Base-by-base conservation (phyloP, 129 eudicot genomes). In the Logfia minima region DNA sequence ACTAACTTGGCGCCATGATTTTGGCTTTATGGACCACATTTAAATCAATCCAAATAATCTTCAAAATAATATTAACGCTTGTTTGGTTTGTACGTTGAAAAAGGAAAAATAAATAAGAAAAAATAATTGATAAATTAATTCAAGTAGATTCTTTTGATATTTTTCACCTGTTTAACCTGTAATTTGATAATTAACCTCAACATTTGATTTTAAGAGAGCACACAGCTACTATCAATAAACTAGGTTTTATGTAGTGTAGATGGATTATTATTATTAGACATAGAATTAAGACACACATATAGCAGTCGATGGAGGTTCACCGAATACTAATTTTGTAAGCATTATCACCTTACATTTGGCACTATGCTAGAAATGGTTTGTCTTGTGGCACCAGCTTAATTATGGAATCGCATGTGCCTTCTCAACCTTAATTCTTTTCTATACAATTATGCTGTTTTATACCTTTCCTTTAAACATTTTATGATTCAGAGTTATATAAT, bases 301-400 rank as follows among this genome's bases (percentile, higher is more conserved):
- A 56, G 10, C 22, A 26, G 17, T 13, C 1, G 43, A 35, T 17
- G 3, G 24, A 17, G 28, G 6, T 67, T 9, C 6, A 60, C 37
- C 62, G 62, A 62, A 9, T 75, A 41, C 74, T 69, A 10, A 39
- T 24, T 63, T 63, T 63, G 41, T 22, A 41, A 65, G 13, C 34
- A 75, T 48, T 31, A 18, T 26, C 53, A 58, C 32, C 14, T 62
- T 31, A 31, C 23, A 51, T 52, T 66, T 76, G 80, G 66, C 73
- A 31, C 53, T 66, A 70, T 58, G 6, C 35, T n/a, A 58, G 52
- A 69, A 78, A 59, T 69, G 71, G 65, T 79, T 70, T 78, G 82
- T 78, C 71, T 71, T 62, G 71, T 79, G 82, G 72, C 55, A 60
- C 70, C 82, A 62, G 61, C 72, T 70, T 70, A 70, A 77, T 78